phyloP scores from a whole-genome alignment of 1,139 yeast genomes.

The Insectozyma bohioensis region DNA sequence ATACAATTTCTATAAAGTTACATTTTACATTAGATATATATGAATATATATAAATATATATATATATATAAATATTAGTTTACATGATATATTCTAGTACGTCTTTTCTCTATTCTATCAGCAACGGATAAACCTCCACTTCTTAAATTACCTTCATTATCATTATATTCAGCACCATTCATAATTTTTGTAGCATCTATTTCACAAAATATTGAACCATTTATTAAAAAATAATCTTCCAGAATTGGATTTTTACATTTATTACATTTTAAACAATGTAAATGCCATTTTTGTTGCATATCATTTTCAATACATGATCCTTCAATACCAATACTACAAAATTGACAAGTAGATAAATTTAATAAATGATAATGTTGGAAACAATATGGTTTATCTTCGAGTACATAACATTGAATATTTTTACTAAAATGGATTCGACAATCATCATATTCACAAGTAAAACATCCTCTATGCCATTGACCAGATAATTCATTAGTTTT shows the following conservation, averaged over 20 bases:
- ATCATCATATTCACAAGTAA: conserved; percentile 56
- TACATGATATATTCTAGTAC: conserved; percentile 31
- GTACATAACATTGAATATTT: conserved; percentile 73
- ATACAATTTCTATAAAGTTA: background rate
- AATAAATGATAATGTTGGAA: conserved; percentile 73
- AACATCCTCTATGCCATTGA: conserved; percentile 91
- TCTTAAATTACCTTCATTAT: conserved; percentile 3
- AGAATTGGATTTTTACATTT: conserved; percentile 47
- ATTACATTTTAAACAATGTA: conserved; percentile 58
- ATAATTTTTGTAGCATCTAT: conserved; percentile 29
- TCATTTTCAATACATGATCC: conserved; percentile 88
- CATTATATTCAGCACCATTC: conserved; percentile 20
- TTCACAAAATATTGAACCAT: conserved; percentile 55
- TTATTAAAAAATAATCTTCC: conserved; percentile 56
- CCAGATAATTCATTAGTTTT: conserved; percentile 82
- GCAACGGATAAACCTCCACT: conserved; percentile 25
- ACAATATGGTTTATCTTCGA: conserved; percentile 80
- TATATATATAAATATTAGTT: no score
- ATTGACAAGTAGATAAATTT: conserved; percentile 72
- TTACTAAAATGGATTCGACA: conserved; percentile 60
- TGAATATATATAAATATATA: no score
- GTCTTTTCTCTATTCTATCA: conserved; percentile 45
- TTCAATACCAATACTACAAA: conserved; percentile 77
- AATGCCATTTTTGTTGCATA: conserved; percentile 63
- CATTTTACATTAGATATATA: no score